Percentiles rank a stretch among this genome's conserved stretches.
Evolutionary conservation across 148 eudicot species (phyloP).

Genomic region (Bassia scoparia): DNA sequence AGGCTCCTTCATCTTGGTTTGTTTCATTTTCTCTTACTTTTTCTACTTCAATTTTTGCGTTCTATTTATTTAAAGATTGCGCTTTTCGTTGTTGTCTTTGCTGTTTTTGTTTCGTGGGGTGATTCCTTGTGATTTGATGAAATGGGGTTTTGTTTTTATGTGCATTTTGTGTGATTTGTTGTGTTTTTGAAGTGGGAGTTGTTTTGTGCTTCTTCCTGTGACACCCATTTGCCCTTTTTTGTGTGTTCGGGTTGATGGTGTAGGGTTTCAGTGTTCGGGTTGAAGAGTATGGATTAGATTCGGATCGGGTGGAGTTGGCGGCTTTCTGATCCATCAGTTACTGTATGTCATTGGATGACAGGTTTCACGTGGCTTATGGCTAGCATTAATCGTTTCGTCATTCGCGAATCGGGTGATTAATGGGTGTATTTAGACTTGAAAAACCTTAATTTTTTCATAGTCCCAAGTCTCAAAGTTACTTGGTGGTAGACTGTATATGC

Average conservation of each 20-base stretch:
- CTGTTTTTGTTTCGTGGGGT: background rate
- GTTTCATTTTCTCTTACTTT: background rate
- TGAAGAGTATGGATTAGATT: background rate
- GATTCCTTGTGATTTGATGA: background rate
- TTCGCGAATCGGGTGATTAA: background rate
- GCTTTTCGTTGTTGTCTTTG: background rate
- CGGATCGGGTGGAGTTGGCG: background rate
- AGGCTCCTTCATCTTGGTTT: constrained; percentile 34
- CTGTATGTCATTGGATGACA: no score
- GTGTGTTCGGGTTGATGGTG: background rate
- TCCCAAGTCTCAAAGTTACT: background rate
- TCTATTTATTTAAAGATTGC: background rate
- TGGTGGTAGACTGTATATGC: background rate
- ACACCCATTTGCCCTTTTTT: background rate
- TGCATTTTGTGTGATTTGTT: background rate
- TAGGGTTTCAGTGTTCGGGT: constrained; percentile 5
- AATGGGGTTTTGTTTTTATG: background rate
- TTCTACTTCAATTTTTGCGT: background rate
- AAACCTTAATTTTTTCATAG: no score
- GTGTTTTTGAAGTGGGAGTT: background rate
- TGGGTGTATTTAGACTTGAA: background rate
- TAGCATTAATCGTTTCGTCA: background rate
- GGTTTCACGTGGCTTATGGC: background rate
- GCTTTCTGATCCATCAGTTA: background rate
- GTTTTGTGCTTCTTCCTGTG: no score